A percentile compares a stretch with the other conserved stretches of the same genome.
phyloP scores from a whole-genome alignment of 768 basidiomycete genomes.

The Mycena vulgaris region DNA sequence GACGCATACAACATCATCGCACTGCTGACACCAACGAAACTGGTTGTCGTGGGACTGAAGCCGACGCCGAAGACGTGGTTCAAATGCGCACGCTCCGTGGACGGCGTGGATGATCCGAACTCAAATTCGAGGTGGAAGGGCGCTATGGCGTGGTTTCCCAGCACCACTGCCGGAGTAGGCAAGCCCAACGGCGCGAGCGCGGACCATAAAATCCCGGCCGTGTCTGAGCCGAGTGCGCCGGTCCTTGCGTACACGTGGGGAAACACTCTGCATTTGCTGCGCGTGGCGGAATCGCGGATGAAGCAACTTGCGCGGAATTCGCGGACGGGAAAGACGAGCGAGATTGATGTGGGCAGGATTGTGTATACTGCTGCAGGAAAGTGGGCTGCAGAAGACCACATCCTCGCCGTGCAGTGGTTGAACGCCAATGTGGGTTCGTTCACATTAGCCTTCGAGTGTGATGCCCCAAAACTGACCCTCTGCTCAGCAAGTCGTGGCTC shows the following conservation, averaged over 20 bases:
- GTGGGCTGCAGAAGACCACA: slow-evolving; percentile 73
- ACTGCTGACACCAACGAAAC: slow-evolving; percentile 89
- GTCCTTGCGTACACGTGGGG: slow-evolving; percentile 92
- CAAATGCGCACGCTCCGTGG: slow-evolving; percentile 71
- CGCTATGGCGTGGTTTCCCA: slow-evolving; percentile 87
- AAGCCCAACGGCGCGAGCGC: slow-evolving; percentile 44
- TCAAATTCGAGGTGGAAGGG: slow-evolving; percentile 70
- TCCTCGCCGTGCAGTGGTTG: slow-evolving; percentile 89
- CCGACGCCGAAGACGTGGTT: slow-evolving; percentile 96
- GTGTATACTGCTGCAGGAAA: slow-evolving; percentile 72
- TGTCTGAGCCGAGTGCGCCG: slow-evolving; percentile 61
- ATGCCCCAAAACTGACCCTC: slow-evolving; percentile 19
- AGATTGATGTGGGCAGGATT: slow-evolving; percentile 76
- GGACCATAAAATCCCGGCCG: slow-evolving; percentile 27
- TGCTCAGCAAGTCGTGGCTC: slow-evolving; percentile 75
- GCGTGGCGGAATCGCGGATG: slow-evolving; percentile 72
- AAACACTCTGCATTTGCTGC: slow-evolving; percentile 72
- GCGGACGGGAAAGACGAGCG: slow-evolving; percentile 72
- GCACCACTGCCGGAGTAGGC: slow-evolving; percentile 45
- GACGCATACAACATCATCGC: slow-evolving; percentile 88
- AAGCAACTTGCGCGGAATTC: slow-evolving; percentile 65
- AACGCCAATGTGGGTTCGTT: slow-evolving; percentile 84
- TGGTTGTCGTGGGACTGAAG: slow-evolving; percentile 94
- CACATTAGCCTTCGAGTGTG: slow-evolving; percentile 27
- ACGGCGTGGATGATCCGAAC: slow-evolving; percentile 60